phyloP scores from a whole-genome alignment of 1,284 basidiomycete species.

The Kwoniella shivajii region DNA sequence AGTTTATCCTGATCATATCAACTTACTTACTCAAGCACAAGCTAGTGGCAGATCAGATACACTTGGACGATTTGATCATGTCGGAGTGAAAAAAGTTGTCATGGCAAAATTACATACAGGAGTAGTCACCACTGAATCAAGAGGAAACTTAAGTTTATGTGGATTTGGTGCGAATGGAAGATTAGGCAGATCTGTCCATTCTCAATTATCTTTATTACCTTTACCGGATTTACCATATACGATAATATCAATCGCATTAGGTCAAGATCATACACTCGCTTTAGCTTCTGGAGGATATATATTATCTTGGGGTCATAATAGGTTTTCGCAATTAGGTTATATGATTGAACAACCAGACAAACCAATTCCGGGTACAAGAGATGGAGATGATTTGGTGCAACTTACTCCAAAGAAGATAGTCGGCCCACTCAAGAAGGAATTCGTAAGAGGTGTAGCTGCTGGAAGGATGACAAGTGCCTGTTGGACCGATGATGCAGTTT shows the following conservation, averaged over 20 bases:
- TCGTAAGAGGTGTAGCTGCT: conserved; percentile 80
- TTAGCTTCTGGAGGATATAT: conserved; percentile 80
- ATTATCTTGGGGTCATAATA: conserved; percentile 86
- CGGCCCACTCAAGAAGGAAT: conserved; percentile 77
- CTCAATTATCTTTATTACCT: conserved; percentile 71
- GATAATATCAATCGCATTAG: conserved; percentile 71
- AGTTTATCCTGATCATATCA: conserved; percentile 74
- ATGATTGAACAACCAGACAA: conserved; percentile 63
- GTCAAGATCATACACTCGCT: conserved; percentile 91
- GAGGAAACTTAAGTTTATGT: conserved; percentile 76
- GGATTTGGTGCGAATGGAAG: conserved; percentile 84
- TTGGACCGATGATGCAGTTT: conserved; percentile 81
- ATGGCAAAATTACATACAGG: conserved; percentile 85
- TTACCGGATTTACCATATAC: conserved; percentile 64
- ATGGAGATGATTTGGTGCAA: conserved; percentile 65
- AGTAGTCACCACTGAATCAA: conserved; percentile 71
- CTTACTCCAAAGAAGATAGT: conserved; percentile 72
- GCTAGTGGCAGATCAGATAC: conserved; percentile 46
- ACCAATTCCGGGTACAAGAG: conserved; percentile 28
- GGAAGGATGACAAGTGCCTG: conserved; percentile 85
- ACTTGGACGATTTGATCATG: conserved; percentile 54
- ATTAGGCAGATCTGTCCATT: conserved; percentile 74
- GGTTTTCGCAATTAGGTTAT: conserved; percentile 88
- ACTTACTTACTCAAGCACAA: conserved; percentile 57
- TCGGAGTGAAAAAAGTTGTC: conserved; percentile 66